phyloP scores from a whole-genome alignment of 2,329 filamentous ascomycete species.

The Colletotrichum sp. region DNA sequence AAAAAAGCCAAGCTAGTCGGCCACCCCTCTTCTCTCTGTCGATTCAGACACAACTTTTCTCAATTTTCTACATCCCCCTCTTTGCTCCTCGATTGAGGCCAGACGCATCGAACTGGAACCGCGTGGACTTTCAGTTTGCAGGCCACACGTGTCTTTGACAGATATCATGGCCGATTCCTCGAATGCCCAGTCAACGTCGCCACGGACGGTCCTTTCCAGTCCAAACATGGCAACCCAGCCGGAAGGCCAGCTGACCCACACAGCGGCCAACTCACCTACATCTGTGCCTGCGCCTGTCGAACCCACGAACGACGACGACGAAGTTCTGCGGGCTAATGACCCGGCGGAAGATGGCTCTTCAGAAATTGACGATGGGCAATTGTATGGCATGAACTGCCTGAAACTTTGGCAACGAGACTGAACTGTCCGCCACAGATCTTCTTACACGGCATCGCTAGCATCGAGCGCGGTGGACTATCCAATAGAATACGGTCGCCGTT shows the following conservation, averaged over 20 bases:
- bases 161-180: background rate
- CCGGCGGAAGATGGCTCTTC: background rate
- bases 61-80: background rate
- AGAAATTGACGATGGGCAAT: background rate
- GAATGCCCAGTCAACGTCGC: background rate
- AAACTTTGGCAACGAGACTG: background rate
- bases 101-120: background rate
- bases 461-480: background rate
- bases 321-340: background rate
- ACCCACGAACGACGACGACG: background rate
- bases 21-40: background rate
- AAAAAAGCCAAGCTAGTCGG: accelerated
- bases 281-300: background rate
- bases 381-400: background rate
- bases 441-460: background rate
- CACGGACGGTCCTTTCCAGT: background rate
- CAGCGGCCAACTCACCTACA: background rate
- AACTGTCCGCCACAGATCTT: background rate
- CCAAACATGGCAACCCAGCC: accelerated
- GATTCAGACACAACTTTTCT: background rate
- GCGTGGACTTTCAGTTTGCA: accelerated
- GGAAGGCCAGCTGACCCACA: background rate
- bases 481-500: background rate
- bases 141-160: background rate
- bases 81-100: background rate